Evolutionary conservation across 768 basidiomycete genomes (phyloP).

Genomic region (Boletus huronensis): DNA sequence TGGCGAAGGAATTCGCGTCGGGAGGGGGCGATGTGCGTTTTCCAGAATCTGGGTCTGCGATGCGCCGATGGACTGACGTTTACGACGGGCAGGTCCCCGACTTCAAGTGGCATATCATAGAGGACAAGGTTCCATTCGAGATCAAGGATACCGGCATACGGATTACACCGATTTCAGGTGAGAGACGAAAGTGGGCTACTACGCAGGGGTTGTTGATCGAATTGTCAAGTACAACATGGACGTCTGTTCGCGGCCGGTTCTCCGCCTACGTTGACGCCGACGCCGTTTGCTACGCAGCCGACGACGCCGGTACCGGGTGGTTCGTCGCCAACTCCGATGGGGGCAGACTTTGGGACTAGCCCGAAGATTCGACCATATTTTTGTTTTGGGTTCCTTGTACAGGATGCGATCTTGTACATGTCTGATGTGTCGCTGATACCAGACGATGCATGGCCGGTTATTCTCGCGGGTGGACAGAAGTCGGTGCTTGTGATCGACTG

Average conservation of each 20-base stretch:
- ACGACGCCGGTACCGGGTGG: slow-evolving; percentile 35
- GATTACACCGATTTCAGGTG: slow-evolving; percentile 66
- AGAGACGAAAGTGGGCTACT: slow-evolving; percentile 12
- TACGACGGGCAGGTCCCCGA: slow-evolving; percentile 60
- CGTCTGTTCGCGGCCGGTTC: slow-evolving; percentile 50
- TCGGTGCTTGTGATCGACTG: slow-evolving; percentile 76
- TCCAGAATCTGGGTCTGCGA: background rate
- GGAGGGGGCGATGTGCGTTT: slow-evolving; percentile 69
- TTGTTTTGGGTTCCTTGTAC: slow-evolving; percentile 68
- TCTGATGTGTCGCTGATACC: slow-evolving; percentile 84
- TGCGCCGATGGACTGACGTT: background rate
- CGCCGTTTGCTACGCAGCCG: slow-evolving; percentile 37
- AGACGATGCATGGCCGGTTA: slow-evolving; percentile 59
- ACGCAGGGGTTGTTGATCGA: background rate
- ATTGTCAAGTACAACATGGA: slow-evolving; percentile 64
- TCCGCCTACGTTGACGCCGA: slow-evolving; percentile 38
- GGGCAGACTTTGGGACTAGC: background rate
- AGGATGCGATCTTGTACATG: slow-evolving; percentile 68
- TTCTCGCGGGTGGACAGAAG: slow-evolving; percentile 29
- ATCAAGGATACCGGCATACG: slow-evolving; percentile 60
- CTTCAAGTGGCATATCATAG: slow-evolving; percentile 79
- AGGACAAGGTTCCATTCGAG: slow-evolving; percentile 63
- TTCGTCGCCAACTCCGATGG: slow-evolving; percentile 25
- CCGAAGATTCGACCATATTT: slow-evolving; percentile 50
- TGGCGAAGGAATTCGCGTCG: slow-evolving; percentile 70